Conservation (phyloP, 495 filamentous ascomycete species). For the Clohesyomyces aquaticus region DNA sequence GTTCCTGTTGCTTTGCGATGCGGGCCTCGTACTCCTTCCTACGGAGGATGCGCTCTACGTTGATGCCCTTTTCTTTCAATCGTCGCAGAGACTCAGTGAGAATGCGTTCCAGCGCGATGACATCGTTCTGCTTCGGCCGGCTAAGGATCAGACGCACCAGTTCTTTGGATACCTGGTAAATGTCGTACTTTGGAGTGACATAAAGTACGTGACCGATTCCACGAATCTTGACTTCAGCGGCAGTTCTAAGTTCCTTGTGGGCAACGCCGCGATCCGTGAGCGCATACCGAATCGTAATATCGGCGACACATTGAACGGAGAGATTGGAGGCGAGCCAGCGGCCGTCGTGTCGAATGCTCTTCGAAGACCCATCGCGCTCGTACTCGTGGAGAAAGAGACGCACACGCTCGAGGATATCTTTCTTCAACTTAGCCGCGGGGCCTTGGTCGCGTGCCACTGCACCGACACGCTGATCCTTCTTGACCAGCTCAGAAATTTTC, state of each 20-base stretch:
- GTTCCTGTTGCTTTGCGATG: constrained; percentile 76
- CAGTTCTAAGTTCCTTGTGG: constrained; percentile 13
- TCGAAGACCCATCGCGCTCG: constrained; percentile 51
- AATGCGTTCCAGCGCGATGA: constrained; percentile 83
- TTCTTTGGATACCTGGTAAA: constrained; percentile 86
- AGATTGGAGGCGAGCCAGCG: constrained; percentile 90
- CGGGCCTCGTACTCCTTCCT: constrained; percentile 81
- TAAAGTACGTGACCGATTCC: constrained; percentile 57
- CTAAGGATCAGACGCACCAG: constrained; percentile 77
- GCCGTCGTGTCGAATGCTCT: constrained; percentile 73
- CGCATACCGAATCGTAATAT: constrained; percentile 69
- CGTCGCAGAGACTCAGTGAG: constrained; percentile 78
- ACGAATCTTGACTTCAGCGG: constrained; percentile 70
- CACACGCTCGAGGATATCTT: constrained; percentile 79
- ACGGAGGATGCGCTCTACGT: constrained; percentile 88
- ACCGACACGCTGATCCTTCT: constrained; percentile 63
- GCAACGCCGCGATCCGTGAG: constrained; percentile 64
- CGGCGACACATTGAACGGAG: constrained; percentile 71
- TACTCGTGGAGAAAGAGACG: constrained; percentile 86
- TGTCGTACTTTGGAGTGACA: constrained; percentile 69
- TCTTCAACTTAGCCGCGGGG: constrained; percentile 63
- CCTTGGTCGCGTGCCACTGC: constrained; percentile 56
- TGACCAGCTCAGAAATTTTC: constrained; percentile 61
- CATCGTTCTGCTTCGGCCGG: constrained; percentile 82
- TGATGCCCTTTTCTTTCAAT: constrained; percentile 82